phyloP scores from a whole-genome alignment of 2,329 filamentous ascomycete genomes.

The Pleomassaria siparia region DNA sequence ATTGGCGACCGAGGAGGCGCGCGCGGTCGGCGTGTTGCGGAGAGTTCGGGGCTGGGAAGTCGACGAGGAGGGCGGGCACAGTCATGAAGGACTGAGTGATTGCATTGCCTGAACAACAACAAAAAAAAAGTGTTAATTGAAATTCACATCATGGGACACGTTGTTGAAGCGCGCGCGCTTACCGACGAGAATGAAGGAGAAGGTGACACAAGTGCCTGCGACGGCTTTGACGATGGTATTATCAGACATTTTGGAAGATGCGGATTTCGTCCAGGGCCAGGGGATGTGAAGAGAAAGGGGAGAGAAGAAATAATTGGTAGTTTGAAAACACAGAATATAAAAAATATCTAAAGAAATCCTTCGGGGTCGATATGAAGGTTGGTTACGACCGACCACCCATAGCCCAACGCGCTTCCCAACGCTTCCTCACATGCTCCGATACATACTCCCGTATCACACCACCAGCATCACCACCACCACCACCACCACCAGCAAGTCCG shows the following conservation, averaged over 20 bases:
- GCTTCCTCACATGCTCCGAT: not conserved
- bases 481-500: not conserved
- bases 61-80: constrained; percentile 51
- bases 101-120: constrained; percentile 56
- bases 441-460: not conserved
- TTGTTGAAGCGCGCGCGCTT: constrained; percentile 13
- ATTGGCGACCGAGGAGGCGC: constrained; percentile 51
- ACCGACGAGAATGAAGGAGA: constrained; percentile 54
- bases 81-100: constrained; percentile 58
- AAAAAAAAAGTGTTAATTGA: constrained; percentile 7
- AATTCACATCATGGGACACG: not conserved
- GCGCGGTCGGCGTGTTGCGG: constrained; percentile 47
- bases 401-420: too few relatives aligned
- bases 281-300: too few relatives aligned
- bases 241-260: constrained; percentile 37
- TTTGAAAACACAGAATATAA: too few relatives aligned
- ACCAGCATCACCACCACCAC: not conserved
- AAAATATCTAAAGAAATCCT: not conserved
- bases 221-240: constrained; percentile 41
- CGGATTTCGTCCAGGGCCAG: too few relatives aligned
- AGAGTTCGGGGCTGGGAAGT: constrained; percentile 47
- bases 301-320: too few relatives aligned
- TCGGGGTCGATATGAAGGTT: too few relatives aligned
- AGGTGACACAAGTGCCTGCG: constrained; percentile 50
- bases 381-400: too few relatives aligned